Base-by-base conservation (phyloP, 257 asterid species). In the Gentiana dahurica region DNA sequence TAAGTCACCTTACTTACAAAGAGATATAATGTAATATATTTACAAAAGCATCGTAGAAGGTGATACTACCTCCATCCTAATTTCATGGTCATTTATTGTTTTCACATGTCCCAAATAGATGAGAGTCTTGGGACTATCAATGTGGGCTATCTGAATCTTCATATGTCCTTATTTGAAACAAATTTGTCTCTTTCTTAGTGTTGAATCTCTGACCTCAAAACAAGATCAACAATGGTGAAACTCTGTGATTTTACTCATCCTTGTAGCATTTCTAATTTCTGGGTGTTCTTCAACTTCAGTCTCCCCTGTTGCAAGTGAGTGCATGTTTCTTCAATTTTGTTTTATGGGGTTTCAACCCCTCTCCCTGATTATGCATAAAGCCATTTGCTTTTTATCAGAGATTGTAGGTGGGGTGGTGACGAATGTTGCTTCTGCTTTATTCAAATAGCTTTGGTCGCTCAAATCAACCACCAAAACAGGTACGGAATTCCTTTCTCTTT, bases 301-400 rank as follows among this genome's bases (percentile, higher is more conserved):
- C 57, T 75, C 85, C 1, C 93, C 98, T 12, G 87, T 83, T 67
- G 84, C 90, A 47, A 88, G 98, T 92, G 46, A 92, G 96, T 73
- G 2, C 57, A 43, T 47, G 50, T 50, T 52, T 33, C 9, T 15
- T 8, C 50, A 6, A 1, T 24, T 24, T 24, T 24, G 24, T 24
- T 24, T 24, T 24, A 24, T 24, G 6, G 2, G 6, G 46, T 41
- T 41, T 41, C 10, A 41, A 5, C 9, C 1, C 9, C 9, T 4
- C 8, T 10, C 46, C 47, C 44, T 37, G 35, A 6, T 13, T 55
- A 15, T 39, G 12, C 36, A 53, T 12, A 62, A 46, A n/a, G 36
- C 0, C 24, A 12, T 34, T 15, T 41, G 15, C 54, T 32, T 41
- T 33, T 67, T 10, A 72, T 54, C 80, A 92, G 99, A 73, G 74